phyloP scores from a whole-genome alignment of 352 stramenopile species.

The Phytophthora chlamydospora region DNA sequence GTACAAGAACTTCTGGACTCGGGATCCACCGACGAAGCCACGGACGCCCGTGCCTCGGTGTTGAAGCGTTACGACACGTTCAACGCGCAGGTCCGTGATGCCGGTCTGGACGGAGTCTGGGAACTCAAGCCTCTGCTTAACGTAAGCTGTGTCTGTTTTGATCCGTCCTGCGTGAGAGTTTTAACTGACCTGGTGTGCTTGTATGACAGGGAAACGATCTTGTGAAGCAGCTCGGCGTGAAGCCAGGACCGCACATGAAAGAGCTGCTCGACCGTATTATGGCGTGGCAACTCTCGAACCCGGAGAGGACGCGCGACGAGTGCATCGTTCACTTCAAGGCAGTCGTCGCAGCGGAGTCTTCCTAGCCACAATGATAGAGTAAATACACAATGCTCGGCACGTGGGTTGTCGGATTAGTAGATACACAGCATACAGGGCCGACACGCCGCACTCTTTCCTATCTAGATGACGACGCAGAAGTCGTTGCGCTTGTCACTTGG shows the following conservation, averaged over 20 bases:
- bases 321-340: conserved; percentile 55
- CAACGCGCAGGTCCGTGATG: conserved; percentile 25
- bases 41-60: conserved; percentile 22
- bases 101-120: conserved; percentile 56
- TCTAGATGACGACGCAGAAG: conserved; percentile 73
- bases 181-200: conserved; percentile 9
- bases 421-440: conserved; percentile 24
- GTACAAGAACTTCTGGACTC: conserved; percentile 55
- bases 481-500: conserved; percentile 65
- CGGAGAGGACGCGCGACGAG: conserved; percentile 57
- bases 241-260: conserved; percentile 68
- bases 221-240: conserved; percentile 61
- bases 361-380: conserved; percentile 17
- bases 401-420: conserved; percentile 28
- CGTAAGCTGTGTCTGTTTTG: conserved; percentile 35
- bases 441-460: conserved; percentile 18
- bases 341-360: conserved; percentile 14
- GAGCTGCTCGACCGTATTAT: conserved; percentile 61
- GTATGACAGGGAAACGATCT: conserved; percentile 70
- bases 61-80: conserved; percentile 50
- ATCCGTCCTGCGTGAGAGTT: not conserved
- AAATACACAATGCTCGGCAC: conserved; percentile 3
- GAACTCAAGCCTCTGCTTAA: conserved; percentile 74
- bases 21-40: conserved; percentile 5
- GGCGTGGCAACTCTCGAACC: conserved; percentile 64